phyloP scores from a whole-genome alignment of 306 rosid species.

The Morella rubra region DNA sequence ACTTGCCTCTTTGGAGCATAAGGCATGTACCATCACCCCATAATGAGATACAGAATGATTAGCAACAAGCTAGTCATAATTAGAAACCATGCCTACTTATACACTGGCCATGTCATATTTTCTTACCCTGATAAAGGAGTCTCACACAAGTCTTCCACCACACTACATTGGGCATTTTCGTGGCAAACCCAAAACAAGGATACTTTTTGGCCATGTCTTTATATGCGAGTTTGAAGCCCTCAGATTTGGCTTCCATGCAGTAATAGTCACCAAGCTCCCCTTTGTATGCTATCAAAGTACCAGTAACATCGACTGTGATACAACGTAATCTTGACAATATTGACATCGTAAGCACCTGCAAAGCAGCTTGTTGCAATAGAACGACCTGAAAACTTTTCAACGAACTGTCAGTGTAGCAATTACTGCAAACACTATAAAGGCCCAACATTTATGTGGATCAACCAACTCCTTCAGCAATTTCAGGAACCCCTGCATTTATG shows the following conservation, averaged over 20 bases:
- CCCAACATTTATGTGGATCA: not conserved
- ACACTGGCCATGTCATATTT: constrained; percentile 18
- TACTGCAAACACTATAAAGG: constrained; percentile 8
- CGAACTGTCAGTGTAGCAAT: constrained; percentile 11
- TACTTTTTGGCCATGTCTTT: constrained; percentile 80
- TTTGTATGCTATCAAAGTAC: constrained; percentile 91
- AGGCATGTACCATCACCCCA: not conserved
- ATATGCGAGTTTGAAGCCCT: constrained; percentile 85
- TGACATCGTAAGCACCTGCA: constrained; percentile 46
- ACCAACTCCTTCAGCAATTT: constrained; percentile 31
- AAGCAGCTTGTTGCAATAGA: constrained; percentile 10
- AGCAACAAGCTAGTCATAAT: constrained; percentile 17
- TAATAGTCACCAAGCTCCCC: constrained; percentile 96
- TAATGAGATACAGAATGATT: constrained; percentile 12
- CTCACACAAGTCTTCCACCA: constrained; percentile 98
- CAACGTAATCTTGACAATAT: constrained; percentile 66
- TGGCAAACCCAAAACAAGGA: constrained; percentile 84
- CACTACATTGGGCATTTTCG: constrained; percentile 78
- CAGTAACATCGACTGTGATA: constrained; percentile 87
- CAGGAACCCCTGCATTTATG: constrained; percentile 38
- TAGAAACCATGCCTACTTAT: constrained; percentile 4
- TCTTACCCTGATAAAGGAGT: constrained; percentile 88
- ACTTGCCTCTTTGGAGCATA: not conserved
- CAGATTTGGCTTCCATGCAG: constrained; percentile 97
- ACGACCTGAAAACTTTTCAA: constrained; percentile 5